Percentiles rank a stretch among this genome's conserved stretches.
Conservation (phyloP, 1,284 basidiomycete genomes). For the Ganoderma resinaceum region DNA sequence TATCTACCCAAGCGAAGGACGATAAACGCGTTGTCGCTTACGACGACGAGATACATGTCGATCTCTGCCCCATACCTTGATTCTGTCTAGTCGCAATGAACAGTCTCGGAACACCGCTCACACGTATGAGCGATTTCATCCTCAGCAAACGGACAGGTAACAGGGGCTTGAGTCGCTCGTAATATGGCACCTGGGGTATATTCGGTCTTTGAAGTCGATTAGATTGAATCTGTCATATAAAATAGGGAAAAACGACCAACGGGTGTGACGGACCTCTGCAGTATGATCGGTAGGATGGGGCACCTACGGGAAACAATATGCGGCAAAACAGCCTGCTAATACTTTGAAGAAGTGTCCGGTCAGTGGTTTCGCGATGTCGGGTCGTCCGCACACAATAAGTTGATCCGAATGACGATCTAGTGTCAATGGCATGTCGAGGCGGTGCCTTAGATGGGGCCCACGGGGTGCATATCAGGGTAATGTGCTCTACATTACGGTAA, state of each 20-base stretch:
- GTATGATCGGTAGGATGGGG: background rate
- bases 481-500: no score
- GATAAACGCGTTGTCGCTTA: conserved; percentile 13
- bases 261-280: background rate
- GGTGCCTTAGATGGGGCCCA: background rate
- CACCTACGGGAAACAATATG: background rate
- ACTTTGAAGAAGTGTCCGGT: background rate
- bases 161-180: conserved; percentile 6
- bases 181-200: conserved; percentile 6
- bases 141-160: conserved; percentile 10
- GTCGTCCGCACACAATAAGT: background rate
- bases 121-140: conserved; percentile 15
- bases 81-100: conserved; percentile 22
- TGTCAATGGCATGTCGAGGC: background rate
- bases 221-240: background rate
- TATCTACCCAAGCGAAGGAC: no score
- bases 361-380: conserved; percentile 1
- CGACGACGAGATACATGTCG: conserved; percentile 26
- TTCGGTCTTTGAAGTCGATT: background rate
- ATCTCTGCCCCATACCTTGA: conserved; percentile 23
- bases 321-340: background rate
- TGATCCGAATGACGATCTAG: background rate
- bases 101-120: conserved; percentile 17
- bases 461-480: no score
- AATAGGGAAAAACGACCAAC: background rate